phyloP scores from a whole-genome alignment of 768 basidiomycete genomes.

The Lentinula raphanica region DNA sequence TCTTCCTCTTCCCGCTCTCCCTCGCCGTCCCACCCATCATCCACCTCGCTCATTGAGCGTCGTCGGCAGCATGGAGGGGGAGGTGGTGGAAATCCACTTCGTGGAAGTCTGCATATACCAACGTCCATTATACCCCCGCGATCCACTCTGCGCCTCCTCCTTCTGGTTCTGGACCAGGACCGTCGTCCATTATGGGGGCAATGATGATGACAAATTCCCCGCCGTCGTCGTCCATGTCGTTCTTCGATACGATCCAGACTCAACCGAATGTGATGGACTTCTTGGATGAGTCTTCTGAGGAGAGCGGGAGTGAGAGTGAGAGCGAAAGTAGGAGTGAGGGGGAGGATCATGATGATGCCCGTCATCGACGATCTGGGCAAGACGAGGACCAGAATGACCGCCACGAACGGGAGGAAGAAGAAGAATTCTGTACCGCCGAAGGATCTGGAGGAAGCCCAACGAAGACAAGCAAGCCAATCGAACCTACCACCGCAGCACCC shows the following conservation, averaged over 20 bases:
- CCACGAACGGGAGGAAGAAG: constrained; percentile 31
- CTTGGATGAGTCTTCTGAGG: constrained; percentile 56
- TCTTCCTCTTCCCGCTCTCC: background rate
- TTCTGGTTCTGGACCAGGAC: background rate
- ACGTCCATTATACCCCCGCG: constrained; percentile 34
- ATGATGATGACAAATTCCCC: background rate
- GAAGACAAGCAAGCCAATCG: constrained; percentile 31
- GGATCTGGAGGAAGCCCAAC: constrained; percentile 17
- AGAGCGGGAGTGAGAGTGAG: constrained; percentile 20
- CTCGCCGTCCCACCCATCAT: background rate
- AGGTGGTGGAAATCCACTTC: constrained; percentile 1
- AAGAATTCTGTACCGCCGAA: constrained; percentile 18
- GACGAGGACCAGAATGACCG: constrained; percentile 27
- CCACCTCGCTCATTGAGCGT: background rate
- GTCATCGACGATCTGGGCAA: constrained; percentile 4
- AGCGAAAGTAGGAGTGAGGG: background rate
- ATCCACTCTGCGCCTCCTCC: constrained; percentile 50
- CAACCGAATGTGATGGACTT: constrained; percentile 73
- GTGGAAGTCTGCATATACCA: constrained; percentile 43
- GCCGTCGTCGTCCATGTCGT: constrained; percentile 60
- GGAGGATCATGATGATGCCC: background rate
- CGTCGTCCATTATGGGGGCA: too few species aligned
- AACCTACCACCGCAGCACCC: too few species aligned
- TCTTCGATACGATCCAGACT: constrained; percentile 71
- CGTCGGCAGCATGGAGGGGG: too few species aligned